These are phyloP conservation scores for Solanum lycopersicoides DNA, from an alignment of 257 asterid genomes.

Conservation along the genomic window DNA sequence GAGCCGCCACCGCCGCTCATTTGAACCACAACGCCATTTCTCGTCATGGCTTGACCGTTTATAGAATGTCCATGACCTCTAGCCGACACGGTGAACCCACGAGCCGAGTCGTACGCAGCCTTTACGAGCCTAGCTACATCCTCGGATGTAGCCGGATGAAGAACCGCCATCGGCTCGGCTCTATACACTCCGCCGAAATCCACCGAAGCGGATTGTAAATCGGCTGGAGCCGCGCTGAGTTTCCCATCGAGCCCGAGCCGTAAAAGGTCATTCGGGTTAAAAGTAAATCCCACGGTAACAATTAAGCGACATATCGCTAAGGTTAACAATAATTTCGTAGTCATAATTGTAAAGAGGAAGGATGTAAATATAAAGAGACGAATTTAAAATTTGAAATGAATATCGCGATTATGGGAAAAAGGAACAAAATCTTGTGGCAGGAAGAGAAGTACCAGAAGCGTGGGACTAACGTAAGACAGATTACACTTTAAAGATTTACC, in stretches of 20 bases:
- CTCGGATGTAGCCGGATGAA: constrained; percentile 39
- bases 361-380: background rate
- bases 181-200: constrained; percentile 47
- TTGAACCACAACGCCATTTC: constrained; percentile 45
- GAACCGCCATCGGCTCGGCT: constrained; percentile 50
- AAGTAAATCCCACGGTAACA: constrained; percentile 52
- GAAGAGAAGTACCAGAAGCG: constrained; percentile 3
- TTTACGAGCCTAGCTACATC: constrained; percentile 53
- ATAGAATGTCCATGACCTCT: constrained; percentile 84
- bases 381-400: background rate
- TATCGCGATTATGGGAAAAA: background rate
- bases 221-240: constrained; percentile 41
- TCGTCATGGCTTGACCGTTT: constrained; percentile 62
- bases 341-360: constrained; percentile 11
- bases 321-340: constrained; percentile 30
- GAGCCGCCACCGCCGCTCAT: constrained; percentile 33
- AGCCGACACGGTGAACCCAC: constrained; percentile 54
- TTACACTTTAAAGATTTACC: constrained; percentile 44
- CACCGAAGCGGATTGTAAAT: constrained; percentile 27
- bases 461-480: constrained; percentile 38
- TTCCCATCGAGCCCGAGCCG: constrained; percentile 27
- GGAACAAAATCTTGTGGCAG: constrained; percentile 22
- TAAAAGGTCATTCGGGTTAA: constrained; percentile 37
- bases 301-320: constrained; percentile 52
- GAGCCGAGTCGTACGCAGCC: constrained; percentile 46